Evolutionary conservation across 768 basidiomycete species (phyloP).

Genomic region (Inosperma sp.): DNA sequence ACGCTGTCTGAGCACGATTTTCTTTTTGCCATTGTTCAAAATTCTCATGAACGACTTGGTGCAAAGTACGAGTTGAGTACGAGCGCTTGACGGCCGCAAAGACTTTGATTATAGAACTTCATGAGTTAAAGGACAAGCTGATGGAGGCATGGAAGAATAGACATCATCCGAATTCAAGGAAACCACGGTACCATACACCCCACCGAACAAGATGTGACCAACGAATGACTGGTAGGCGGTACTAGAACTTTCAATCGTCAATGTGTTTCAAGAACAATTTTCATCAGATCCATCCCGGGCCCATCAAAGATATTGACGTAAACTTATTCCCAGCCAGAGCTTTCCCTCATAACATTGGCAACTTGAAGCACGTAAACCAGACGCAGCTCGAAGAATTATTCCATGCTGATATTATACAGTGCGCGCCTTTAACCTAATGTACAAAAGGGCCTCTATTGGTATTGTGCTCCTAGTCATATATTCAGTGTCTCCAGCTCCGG

Average conservation of each 20-base stretch:
- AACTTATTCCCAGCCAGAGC: too few relatives aligned
- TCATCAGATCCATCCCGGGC: too few relatives aligned
- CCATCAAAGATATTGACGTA: too few relatives aligned
- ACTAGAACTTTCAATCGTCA: too few relatives aligned
- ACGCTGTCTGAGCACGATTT: background rate
- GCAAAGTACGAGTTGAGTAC: too few relatives aligned
- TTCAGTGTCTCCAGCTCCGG: too few relatives aligned
- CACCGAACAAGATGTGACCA: too few relatives aligned
- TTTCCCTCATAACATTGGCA: too few relatives aligned
- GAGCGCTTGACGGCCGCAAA: background rate
- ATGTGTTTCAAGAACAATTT: too few relatives aligned
- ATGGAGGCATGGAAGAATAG: background rate
- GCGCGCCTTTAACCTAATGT: background rate
- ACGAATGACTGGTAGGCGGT: too few relatives aligned
- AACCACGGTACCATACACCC: too few relatives aligned
- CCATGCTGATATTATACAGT: slow-evolving; percentile 6
- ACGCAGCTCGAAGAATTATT: slow-evolving; percentile 7
- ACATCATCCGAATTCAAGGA: slow-evolving; percentile 4
- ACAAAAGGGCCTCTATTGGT: background rate
- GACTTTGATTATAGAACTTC: background rate
- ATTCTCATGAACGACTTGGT: background rate
- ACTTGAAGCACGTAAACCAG: background rate
- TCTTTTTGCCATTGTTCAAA: background rate
- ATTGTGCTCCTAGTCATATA: background rate
- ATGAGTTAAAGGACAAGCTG: background rate